A percentile compares a stretch with the other conserved stretches of the same genome.
These are phyloP conservation scores for Penicillium aurantiogriseum DNA, from an alignment of 2,329 filamentous ascomycete genomes.

Conservation along the genomic window DNA sequence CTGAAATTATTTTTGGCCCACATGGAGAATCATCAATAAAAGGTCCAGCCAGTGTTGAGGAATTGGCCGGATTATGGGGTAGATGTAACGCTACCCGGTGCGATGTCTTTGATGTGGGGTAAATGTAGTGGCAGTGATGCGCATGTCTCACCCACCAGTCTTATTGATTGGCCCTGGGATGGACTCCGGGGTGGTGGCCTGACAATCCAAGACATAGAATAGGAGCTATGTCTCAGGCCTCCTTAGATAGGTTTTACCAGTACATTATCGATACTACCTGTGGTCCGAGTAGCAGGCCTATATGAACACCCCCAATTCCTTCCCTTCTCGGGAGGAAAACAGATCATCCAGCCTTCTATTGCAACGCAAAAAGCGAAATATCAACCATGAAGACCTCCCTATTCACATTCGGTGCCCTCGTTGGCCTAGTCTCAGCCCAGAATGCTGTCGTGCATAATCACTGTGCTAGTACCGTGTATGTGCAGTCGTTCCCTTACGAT, in stretches of 20 bases:
- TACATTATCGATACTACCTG: slow-evolving; percentile 9
- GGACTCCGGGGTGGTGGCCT: slow-evolving; percentile 12
- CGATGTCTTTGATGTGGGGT: slow-evolving; percentile 15
- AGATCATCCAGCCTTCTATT: slow-evolving; percentile 8
- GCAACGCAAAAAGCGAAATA: slow-evolving; percentile 10
- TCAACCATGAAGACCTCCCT: slow-evolving; percentile 22
- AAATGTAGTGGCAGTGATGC: slow-evolving; percentile 18
- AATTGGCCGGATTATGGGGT: neutral
- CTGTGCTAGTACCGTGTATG: slow-evolving; percentile 22
- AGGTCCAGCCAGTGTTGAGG: slow-evolving; percentile 4
- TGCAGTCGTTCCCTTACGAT: slow-evolving; percentile 28
- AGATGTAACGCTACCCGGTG: slow-evolving; percentile 17
- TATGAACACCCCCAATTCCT: slow-evolving; percentile 18
- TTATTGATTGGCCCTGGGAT: slow-evolving; percentile 16
- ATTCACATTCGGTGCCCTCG: slow-evolving; percentile 17
- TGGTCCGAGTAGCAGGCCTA: slow-evolving; percentile 12
- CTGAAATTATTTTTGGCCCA: slow-evolving; percentile 11
- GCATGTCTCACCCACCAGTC: slow-evolving; percentile 21
- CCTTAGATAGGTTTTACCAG: neutral
- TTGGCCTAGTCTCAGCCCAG: slow-evolving; percentile 24
- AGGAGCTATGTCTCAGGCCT: slow-evolving; percentile 19
- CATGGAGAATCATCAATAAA: slow-evolving; percentile 10
- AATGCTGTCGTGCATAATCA: slow-evolving; percentile 25
- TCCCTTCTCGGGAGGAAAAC: slow-evolving; percentile 3
- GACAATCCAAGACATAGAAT: slow-evolving; percentile 19